These are phyloP conservation scores for Cordyceps fumosorosea DNA, from an alignment of 2,329 filamentous ascomycete species.

Conservation along the genomic window DNA sequence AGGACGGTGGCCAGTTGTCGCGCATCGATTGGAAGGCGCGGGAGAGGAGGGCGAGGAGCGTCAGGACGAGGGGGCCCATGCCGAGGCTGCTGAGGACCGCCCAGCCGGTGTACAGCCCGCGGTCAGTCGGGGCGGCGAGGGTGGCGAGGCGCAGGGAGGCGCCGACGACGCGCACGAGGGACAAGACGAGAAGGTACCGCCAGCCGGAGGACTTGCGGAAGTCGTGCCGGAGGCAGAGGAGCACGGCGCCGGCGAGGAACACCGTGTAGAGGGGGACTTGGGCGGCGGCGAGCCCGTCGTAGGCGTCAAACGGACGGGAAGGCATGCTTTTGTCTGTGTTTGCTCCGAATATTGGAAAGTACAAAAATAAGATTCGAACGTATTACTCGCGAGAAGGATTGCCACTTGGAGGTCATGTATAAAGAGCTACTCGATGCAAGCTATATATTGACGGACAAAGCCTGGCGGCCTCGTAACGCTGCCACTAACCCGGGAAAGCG, in stretches of 20 bases:
- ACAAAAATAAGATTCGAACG: too few species aligned
- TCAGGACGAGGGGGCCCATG: conserved; percentile 41
- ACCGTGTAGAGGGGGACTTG: conserved; percentile 25
- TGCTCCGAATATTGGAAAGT: too few species aligned
- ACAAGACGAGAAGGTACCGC: conserved; percentile 52
- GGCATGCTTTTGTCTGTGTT: not conserved
- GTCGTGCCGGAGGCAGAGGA: conserved; percentile 42
- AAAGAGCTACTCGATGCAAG: not conserved
- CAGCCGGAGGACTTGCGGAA: conserved; percentile 54
- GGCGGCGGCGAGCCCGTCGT: conserved; percentile 27
- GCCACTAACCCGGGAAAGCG: not conserved
- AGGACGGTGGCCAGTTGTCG: conserved; percentile 27
- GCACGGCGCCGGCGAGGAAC: conserved; percentile 23
- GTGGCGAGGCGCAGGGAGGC: conserved; percentile 37
- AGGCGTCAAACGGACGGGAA: conserved; percentile 19
- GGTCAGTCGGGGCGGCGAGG: conserved; percentile 44
- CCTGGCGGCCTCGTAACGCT: not conserved
- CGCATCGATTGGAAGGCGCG: conserved; percentile 42
- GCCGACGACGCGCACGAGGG: conserved; percentile 50
- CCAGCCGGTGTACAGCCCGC: conserved; percentile 28
- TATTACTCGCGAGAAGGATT: not conserved
- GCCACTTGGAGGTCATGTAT: not conserved
- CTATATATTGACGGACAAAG: not conserved
- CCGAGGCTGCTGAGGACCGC: conserved; percentile 26
- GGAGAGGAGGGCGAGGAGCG: conserved; percentile 27